Evolutionary conservation across 805 yeast species (phyloP).

Genomic region (Barnettozyma botsteinii): DNA sequence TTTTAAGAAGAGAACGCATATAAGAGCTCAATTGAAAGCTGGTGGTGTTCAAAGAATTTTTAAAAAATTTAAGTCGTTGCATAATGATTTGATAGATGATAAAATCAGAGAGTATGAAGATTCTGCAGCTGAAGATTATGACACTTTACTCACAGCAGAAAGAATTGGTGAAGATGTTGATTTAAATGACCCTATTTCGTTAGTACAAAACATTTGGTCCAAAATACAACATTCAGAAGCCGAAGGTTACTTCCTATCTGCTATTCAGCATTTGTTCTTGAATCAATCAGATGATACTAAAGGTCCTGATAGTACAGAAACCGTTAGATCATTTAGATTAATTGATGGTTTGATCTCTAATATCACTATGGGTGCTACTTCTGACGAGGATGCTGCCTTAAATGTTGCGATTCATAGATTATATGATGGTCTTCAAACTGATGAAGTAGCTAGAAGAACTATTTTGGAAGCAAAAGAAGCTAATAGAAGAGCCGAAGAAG

Average conservation of each 20-base stretch:
- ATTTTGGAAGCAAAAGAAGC: constrained; percentile 49
- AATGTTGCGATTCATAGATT: constrained; percentile 73
- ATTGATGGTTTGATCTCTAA: constrained; percentile 62
- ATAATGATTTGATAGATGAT: constrained; percentile 54
- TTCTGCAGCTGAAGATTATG: constrained; percentile 49
- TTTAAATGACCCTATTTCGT: constrained; percentile 54
- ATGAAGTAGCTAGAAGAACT: constrained; percentile 79
- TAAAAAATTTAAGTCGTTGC: constrained; percentile 44
- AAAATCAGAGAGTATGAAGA: constrained; percentile 60
- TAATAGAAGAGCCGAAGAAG: constrained; percentile 46
- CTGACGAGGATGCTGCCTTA: constrained; percentile 53
- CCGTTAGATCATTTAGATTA: constrained; percentile 51
- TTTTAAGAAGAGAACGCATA: constrained; percentile 41
- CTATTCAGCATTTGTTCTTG: constrained; percentile 50
- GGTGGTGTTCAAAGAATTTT: constrained; percentile 52
- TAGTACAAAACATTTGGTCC: constrained; percentile 58
- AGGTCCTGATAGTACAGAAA: constrained; percentile 39
- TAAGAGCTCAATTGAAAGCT: constrained; percentile 55
- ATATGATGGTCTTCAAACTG: constrained; percentile 69
- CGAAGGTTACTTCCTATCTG: constrained; percentile 44
- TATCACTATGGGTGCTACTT: constrained; percentile 45
- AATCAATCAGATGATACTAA: constrained; percentile 32
- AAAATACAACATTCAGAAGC: constrained; percentile 48
- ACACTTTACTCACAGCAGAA: constrained; percentile 34
- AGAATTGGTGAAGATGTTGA: constrained; percentile 37